Conservation (phyloP, 169 alveolate genomes). For the Miamiensis avidus region DNA sequence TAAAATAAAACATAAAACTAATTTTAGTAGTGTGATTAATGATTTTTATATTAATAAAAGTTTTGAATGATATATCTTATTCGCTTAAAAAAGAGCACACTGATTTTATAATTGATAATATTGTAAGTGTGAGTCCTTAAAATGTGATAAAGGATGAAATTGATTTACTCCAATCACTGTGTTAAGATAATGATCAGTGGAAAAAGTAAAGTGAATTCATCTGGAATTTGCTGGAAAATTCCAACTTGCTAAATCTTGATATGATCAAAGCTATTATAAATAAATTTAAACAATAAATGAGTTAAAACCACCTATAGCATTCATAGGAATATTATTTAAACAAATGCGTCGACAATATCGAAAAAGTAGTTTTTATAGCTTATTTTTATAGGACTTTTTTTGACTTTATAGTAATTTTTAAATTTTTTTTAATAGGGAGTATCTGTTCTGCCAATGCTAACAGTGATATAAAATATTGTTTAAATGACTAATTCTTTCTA, state of each 20-base stretch:
- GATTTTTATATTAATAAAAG: neutral
- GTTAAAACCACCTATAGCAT: neutral
- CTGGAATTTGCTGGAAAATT: constrained; percentile 35
- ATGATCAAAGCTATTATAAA: constrained; percentile 24
- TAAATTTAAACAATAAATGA: constrained; percentile 1
- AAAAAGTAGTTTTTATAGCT: constrained; percentile 2
- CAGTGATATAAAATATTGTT: constrained; percentile 28
- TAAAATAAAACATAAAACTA: no score
- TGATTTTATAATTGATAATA: constrained; percentile 63
- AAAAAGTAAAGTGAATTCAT: constrained; percentile 32
- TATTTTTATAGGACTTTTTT: neutral
- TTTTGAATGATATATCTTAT: constrained; percentile 52
- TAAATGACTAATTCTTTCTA: neutral
- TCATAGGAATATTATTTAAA: neutral
- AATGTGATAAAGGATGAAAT: constrained; percentile 71
- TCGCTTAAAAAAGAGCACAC: constrained; percentile 64
- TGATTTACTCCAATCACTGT: constrained; percentile 70
- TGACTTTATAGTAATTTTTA: neutral
- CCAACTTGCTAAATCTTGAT: constrained; percentile 15
- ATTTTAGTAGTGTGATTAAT: no score
- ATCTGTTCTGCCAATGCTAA: constrained; percentile 16
- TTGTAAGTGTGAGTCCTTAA: constrained; percentile 58
- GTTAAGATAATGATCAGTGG: constrained; percentile 37
- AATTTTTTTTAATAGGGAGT: constrained; percentile 1
- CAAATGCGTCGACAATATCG: constrained; percentile 39